These are phyloP conservation scores for Phaeodactylum tricornutum DNA, from an alignment of 108 stramenopile species.

Conservation along the genomic window DNA sequence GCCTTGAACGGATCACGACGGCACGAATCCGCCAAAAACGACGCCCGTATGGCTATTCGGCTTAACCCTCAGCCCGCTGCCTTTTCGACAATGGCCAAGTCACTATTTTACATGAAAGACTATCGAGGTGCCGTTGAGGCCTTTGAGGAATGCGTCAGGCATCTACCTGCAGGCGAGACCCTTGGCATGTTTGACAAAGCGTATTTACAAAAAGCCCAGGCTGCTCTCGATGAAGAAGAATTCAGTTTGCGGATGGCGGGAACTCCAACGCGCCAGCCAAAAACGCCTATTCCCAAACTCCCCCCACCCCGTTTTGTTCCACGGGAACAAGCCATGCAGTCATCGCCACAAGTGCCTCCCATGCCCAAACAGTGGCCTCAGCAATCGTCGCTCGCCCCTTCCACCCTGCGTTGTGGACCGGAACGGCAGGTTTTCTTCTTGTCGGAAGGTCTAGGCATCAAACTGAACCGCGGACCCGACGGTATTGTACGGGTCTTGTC, in stretches of 20 bases:
- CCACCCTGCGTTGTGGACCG: constrained; percentile 35
- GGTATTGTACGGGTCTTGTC: constrained; percentile 75
- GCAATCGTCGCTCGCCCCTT: constrained; percentile 44
- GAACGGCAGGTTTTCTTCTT: constrained; percentile 65
- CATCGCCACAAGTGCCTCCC: constrained; percentile 54
- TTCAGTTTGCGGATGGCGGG: constrained; percentile 1
- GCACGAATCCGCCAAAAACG: constrained; percentile 69
- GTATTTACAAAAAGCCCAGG: constrained; percentile 66
- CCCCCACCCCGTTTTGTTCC: constrained; percentile 81
- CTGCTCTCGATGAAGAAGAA: constrained; percentile 41
- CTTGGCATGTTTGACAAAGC: constrained; percentile 79
- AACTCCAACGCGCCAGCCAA: not conserved
- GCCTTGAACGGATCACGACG: constrained; percentile 77
- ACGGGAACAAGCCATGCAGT: constrained; percentile 56
- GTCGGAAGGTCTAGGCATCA: constrained; percentile 73
- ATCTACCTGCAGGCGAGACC: constrained; percentile 50
- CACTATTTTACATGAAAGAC: constrained; percentile 72
- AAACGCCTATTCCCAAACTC: constrained; percentile 61
- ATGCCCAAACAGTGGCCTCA: constrained; percentile 77
- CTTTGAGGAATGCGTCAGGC: constrained; percentile 46
- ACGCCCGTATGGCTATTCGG: constrained; percentile 61
- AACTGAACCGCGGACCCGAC: constrained; percentile 77
- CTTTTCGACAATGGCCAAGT: constrained; percentile 79
- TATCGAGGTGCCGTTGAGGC: constrained; percentile 61
- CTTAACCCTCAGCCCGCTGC: constrained; percentile 68